Base-by-base conservation (phyloP, 1,284 basidiomycete genomes). In the Hemileccinum hortonii region DNA sequence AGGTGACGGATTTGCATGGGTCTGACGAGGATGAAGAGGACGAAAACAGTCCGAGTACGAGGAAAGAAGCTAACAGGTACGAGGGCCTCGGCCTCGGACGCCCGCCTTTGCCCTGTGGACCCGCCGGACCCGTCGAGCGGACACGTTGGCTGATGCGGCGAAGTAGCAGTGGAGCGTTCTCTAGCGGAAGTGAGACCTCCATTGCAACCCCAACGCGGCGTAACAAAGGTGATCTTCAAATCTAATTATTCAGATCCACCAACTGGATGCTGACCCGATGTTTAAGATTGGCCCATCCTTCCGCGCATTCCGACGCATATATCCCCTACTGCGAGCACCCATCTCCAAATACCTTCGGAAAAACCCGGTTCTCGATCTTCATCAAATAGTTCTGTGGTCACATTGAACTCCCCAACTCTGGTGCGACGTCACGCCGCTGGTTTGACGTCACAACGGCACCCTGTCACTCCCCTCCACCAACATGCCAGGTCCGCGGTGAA, bases 101-200 rank as follows among this genome's bases (percentile, higher is more conserved):
- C 35, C 87, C 87, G 7, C 65, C 68, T 56, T 63, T 60, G 58
- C 60, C 55, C 41, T 63, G 69, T 42, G 69, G 69, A 41, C 70
- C 64, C 16, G 59, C 66, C 30, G 59, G 71, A 24, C 67, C 72
- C 9, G 65, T 75, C 22, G 67, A 73, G 38, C 74, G 75, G 24
- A 73, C 78, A 44, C 74, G 78, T 45, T 85, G 83, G 82, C 64
- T 90, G 29, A 80, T 84, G 76, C 77, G 87, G 11, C 76, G 87
- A 58, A 88, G 82, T 53, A 90, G 87, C 60, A 90, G 87, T 60
- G 86, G 87, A 22, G 82, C 84, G 3, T 87, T 89, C 62, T 89
- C 87, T 3, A 86, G 79, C 55, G 81, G 83, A 16, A 87, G 86
- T 58, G 86, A 88, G 29, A 74, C 74, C 35, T 85, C 84, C 36